Percentiles rank a stretch among this genome's conserved stretches.
Conservation (phyloP, 768 basidiomycete species). For the Phanerodontia chrysosporium region DNA sequence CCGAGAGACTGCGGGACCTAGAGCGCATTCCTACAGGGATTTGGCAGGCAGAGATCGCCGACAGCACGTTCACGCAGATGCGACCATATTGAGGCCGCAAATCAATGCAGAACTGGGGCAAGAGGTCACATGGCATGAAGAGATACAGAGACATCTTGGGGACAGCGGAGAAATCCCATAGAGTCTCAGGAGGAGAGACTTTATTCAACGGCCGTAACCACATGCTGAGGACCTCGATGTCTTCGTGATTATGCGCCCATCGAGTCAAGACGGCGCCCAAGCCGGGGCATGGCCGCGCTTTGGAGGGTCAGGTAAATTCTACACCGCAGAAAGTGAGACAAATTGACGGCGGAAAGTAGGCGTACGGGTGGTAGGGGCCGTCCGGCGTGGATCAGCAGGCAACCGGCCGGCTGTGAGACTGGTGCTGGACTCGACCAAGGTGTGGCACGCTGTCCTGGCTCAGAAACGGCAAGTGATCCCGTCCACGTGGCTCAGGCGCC, state of each 20-base stretch:
- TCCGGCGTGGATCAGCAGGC: background rate
- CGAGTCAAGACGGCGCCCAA: background rate
- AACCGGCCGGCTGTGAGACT: background rate
- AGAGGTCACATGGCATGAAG: slow-evolving; percentile 6
- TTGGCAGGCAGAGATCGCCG: background rate
- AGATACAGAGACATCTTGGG: background rate
- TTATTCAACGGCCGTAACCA: background rate
- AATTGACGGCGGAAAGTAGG: background rate
- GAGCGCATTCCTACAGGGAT: slow-evolving; percentile 3
- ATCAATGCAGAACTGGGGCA: slow-evolving; percentile 7
- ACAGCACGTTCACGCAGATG: slow-evolving; percentile 8
- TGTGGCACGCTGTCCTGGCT: background rate
- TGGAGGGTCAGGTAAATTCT: background rate
- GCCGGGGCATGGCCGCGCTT: background rate
- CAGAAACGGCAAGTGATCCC: background rate
- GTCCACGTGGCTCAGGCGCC: background rate
- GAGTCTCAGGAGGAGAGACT: background rate
- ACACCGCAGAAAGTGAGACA: background rate
- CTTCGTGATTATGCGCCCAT: background rate
- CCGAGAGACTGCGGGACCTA: slow-evolving; percentile 7
- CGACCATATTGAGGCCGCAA: slow-evolving; percentile 4
- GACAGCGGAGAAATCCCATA: background rate
- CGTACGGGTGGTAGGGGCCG: background rate
- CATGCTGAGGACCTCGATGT: background rate
- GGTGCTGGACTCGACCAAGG: background rate